Conservation (phyloP, 768 basidiomycete species). For the Phanerochaete carnosa region DNA sequence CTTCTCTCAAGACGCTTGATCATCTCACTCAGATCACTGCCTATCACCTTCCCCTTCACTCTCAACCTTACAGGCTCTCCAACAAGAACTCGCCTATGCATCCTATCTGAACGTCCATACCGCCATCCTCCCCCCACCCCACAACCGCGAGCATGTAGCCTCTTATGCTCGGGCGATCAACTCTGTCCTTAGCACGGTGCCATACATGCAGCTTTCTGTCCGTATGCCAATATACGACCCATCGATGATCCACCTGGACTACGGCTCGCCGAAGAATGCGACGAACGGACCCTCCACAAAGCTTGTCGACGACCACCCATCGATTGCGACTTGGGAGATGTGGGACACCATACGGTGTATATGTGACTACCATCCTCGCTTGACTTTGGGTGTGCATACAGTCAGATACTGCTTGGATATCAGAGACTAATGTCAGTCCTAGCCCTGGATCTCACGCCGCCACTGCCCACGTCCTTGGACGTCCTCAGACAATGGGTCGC, state of each 20-base stretch:
- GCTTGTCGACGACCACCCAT: constrained; percentile 22
- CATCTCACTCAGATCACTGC: not conserved
- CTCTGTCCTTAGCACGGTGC: constrained; percentile 64
- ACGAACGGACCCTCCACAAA: constrained; percentile 6
- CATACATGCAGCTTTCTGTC: constrained; percentile 78
- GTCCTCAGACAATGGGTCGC: constrained; percentile 88
- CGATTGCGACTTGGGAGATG: constrained; percentile 84
- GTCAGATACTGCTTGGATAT: constrained; percentile 2
- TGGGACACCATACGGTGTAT: constrained; percentile 94
- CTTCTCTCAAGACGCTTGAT: not conserved
- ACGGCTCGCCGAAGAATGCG: constrained; percentile 20
- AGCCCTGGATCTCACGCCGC: constrained; percentile 92
- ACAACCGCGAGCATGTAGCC: constrained; percentile 76
- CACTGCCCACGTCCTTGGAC: constrained; percentile 73
- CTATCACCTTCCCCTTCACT: not conserved
- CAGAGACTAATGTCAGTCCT: constrained; percentile 7
- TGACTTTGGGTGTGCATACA: constrained; percentile 61
- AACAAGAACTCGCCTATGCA: constrained; percentile 90
- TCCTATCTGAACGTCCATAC: constrained; percentile 86
- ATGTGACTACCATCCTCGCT: constrained; percentile 76
- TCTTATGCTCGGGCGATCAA: constrained; percentile 93
- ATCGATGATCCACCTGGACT: constrained; percentile 42
- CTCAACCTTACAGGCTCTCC: constrained; percentile 61
- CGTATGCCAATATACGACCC: constrained; percentile 83
- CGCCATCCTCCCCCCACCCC: constrained; percentile 76